These are phyloP conservation scores for Sarocladium oryzae DNA, from an alignment of 2,329 filamentous ascomycete species.

Conservation along the genomic window DNA sequence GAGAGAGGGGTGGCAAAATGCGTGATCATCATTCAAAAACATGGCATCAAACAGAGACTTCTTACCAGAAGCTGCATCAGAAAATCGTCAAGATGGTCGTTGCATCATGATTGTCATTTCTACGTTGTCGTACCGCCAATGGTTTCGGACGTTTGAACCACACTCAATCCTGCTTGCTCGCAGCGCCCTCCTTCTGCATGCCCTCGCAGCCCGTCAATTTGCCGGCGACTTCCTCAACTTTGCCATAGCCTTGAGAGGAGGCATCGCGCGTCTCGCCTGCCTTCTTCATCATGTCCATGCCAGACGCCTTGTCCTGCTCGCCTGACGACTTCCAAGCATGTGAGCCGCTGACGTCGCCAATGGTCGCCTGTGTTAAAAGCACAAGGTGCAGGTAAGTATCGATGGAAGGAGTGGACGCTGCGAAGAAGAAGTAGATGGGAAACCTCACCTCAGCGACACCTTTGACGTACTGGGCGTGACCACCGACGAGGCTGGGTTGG, in stretches of 20 bases:
- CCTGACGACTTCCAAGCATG: conserved; percentile 58
- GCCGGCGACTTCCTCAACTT: conserved; percentile 58
- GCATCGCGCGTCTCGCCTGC: conserved; percentile 53
- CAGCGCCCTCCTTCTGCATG: conserved; percentile 57
- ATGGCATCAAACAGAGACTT: too few species aligned
- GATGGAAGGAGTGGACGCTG: too few species aligned
- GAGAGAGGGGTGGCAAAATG: too few species aligned
- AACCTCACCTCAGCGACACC: conserved; percentile 56
- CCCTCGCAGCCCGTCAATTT: conserved; percentile 60
- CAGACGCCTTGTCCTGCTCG: conserved; percentile 57
- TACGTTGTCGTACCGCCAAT: too few species aligned
- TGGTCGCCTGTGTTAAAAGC: conserved; percentile 37
- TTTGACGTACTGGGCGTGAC: conserved; percentile 63
- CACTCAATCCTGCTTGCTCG: conserved; percentile 35
- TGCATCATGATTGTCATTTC: too few species aligned
- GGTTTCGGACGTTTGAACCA: too few species aligned
- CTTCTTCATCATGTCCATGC: conserved; percentile 55
- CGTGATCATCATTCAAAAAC: too few species aligned
- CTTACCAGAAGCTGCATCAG: too few species aligned
- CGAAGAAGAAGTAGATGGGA: neutral
- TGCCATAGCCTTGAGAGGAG: conserved; percentile 50
- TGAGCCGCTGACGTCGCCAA: conserved; percentile 56
- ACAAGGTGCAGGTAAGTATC: neutral
- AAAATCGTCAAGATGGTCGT: too few species aligned
- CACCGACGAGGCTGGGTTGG: conserved; percentile 51